Percentiles rank a stretch among this genome's conserved stretches.
These are phyloP conservation scores for Populus pruinosa DNA, from an alignment of 345 rosid species.

Conservation along the genomic window DNA sequence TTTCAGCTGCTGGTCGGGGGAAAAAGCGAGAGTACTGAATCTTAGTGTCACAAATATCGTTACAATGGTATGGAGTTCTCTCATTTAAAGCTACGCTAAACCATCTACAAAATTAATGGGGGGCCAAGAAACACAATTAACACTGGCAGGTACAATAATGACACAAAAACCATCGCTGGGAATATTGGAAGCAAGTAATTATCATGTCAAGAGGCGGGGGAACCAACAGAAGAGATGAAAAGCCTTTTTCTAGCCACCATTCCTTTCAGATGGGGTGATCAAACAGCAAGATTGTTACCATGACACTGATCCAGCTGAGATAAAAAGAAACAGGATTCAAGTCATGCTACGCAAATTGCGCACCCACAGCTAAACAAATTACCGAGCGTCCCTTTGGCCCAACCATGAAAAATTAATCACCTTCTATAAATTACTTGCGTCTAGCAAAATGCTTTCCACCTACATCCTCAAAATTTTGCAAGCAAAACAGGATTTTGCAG, in stretches of 20 bases:
- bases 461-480: constrained; percentile 2
- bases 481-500: neutral
- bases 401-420: neutral
- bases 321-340: neutral
- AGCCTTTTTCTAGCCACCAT: neutral
- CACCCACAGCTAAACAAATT: neutral
- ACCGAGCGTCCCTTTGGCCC: constrained; percentile 14
- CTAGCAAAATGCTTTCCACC: neutral
- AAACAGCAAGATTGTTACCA: neutral
- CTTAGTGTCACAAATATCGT: neutral
- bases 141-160: neutral
- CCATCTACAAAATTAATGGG: neutral
- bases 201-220: neutral
- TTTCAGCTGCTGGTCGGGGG: neutral
- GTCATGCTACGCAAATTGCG: constrained; percentile 2
- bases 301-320: constrained; percentile 7
- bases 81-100: neutral
- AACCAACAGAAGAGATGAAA: neutral
- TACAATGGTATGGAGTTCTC: neutral
- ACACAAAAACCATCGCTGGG: neutral
- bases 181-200: neutral
- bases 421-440: neutral
- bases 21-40: neutral
- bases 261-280: constrained; percentile 3
- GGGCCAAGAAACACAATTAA: neutral